Evolutionary conservation across 2,329 filamentous ascomycete genomes (phyloP), one percentile per base, ranked within the genome.

Genomic region (Sporothrix pseudoabietina): DNA sequence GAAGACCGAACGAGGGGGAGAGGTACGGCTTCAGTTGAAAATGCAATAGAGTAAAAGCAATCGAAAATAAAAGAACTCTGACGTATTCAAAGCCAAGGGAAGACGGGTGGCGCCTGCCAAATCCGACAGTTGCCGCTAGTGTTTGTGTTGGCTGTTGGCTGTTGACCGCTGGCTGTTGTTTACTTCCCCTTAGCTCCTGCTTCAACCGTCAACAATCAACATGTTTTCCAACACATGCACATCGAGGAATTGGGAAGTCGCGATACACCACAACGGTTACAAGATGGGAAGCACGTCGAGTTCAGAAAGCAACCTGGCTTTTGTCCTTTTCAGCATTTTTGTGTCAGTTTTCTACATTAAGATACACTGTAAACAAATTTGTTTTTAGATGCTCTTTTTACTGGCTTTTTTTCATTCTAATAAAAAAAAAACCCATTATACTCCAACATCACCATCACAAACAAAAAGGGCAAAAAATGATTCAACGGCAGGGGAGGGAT

Each of bases 401-500:
- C n/a, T n/a, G n/a, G n/a, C n/a, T 44, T 44, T 32, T 57, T 57
- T 57, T 1, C 8, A 57, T 30, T 22, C 16, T 4, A 4, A 30
- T 2, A 16, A 32, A 57, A 32, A 49, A 30, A 55, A 30, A 55
- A 26, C 10, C n/a, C n/a, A n/a, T 7, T 30, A 26, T 12, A 19
- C 12, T 55, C 30, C 10, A 26, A 26, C 7, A 14, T 26, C 52
- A 26, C 26, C n/a, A 26, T 2, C 35, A 2, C 35, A 35, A 1
- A 55, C 3, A 55, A 30, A 55, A 30, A 22, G 35, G 35, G 35
- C 35, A 55, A 55, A 54, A 55, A 55, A 55, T 26, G 30, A 30
- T 55, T 26, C 30, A 10, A 35, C 52, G 49, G 32, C 68, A 55
- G 52, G 35, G 19, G 49, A 57, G 30, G 68, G 52, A 70, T 54